A percentile compares a stretch with the other conserved stretches of the same genome.
These are phyloP conservation scores for Ilyonectria mors-panacis DNA, from an alignment of 2,329 filamentous ascomycete genomes.

Conservation along the genomic window DNA sequence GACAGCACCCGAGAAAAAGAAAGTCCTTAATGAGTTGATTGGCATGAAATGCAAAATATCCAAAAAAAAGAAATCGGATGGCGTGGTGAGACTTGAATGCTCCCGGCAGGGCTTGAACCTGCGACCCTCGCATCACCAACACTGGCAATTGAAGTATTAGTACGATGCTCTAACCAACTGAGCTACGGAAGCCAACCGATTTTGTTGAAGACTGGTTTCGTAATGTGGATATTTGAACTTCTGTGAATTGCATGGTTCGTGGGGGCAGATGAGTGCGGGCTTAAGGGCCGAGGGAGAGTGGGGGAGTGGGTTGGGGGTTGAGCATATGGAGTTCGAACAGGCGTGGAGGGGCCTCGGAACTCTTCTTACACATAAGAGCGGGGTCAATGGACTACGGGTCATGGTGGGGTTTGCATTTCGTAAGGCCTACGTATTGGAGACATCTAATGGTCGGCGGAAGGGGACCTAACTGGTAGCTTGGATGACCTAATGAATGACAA, in stretches of 20 bases:
- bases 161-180: conserved; percentile 51
- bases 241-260: background rate
- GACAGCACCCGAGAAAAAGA: no score
- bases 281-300: conserved; percentile 5
- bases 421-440: conserved; percentile 22
- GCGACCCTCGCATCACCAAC: conserved; percentile 47
- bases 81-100: conserved; percentile 38
- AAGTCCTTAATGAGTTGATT: no score
- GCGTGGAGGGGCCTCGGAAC: conserved; percentile 17
- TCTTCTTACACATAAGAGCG: conserved; percentile 15
- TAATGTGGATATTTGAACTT: background rate
- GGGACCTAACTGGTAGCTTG: background rate
- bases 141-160: conserved; percentile 45
- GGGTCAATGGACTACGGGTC: conserved; percentile 31
- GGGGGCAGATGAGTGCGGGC: background rate
- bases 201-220: background rate
- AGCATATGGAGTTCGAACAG: background rate
- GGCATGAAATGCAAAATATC: background rate
- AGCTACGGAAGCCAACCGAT: conserved; percentile 48
- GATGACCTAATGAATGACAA: conserved; percentile 23
- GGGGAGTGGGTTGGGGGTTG: conserved; percentile 15
- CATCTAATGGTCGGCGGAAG: conserved; percentile 13
- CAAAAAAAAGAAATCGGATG: conserved; percentile 30
- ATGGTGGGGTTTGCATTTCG: conserved; percentile 33
- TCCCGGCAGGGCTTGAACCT: conserved; percentile 50